Evolutionary conservation across 1,139 yeast species (phyloP).

Genomic region (Magnusiomyces fungicola): DNA sequence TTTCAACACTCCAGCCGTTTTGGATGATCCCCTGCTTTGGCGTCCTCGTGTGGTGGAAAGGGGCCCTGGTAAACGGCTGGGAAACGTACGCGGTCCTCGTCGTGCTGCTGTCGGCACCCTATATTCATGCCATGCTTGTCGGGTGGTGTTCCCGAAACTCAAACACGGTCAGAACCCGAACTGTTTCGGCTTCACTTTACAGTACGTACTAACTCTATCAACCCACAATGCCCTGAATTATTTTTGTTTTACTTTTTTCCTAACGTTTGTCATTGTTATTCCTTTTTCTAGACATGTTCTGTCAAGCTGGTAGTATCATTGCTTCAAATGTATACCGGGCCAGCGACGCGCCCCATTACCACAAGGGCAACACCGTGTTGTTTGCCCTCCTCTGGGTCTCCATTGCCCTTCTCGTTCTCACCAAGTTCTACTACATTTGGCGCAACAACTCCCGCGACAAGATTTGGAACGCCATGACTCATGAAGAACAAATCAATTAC

Average conservation of each 20-base stretch:
- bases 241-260: constrained; percentile 6
- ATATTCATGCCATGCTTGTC: constrained; percentile 49
- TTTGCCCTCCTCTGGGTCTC: constrained; percentile 35
- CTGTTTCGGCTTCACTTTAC: constrained; percentile 53
- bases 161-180: constrained; percentile 50
- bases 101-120: constrained; percentile 41
- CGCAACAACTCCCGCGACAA: constrained; percentile 42
- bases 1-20: constrained; percentile 31
- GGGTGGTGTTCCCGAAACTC: constrained; percentile 56
- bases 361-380: constrained; percentile 44
- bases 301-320: constrained; percentile 47
- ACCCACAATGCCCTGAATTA: no score
- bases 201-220: no score
- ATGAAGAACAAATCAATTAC: constrained; percentile 44
- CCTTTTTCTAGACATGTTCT: constrained; percentile 34
- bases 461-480: constrained; percentile 43
- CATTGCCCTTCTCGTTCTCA: constrained; percentile 18
- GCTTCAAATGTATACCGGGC: constrained; percentile 46
- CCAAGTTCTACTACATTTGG: constrained; percentile 37
- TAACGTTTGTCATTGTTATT: not conserved
- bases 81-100: constrained; percentile 46
- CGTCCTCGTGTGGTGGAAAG: constrained; percentile 45
- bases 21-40: constrained; percentile 38
- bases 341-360: constrained; percentile 51
- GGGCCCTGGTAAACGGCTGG: constrained; percentile 43